A percentile compares a stretch with the other conserved stretches of the same genome.
Conservation (phyloP, 495 filamentous ascomycete species). For the Annulohypoxylon maeteangense region DNA sequence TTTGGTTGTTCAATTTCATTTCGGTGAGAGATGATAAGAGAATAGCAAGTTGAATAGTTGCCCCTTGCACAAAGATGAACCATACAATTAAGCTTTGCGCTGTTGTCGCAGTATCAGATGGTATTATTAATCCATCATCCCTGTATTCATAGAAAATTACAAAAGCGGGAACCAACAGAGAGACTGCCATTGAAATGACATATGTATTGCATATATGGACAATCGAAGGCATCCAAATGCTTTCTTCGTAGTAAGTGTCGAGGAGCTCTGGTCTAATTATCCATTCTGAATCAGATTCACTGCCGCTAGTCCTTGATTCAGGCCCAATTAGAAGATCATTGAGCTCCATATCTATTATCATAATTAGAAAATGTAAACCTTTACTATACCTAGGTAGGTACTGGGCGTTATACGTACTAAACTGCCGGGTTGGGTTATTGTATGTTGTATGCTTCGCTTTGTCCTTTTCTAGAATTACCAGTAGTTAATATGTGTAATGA, state of each 20-base stretch:
- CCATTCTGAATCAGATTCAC: background rate
- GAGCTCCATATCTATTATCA: background rate
- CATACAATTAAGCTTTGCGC: background rate
- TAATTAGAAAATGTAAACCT: too few species aligned
- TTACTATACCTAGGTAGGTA: too few species aligned
- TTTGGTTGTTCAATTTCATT: background rate
- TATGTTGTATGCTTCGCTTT: background rate
- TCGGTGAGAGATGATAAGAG: background rate
- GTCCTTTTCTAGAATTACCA: background rate
- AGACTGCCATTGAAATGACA: background rate
- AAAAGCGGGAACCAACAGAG: background rate
- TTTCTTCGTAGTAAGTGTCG: background rate
- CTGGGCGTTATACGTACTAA: background rate
- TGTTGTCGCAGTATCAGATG: too few species aligned
- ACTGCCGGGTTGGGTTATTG: background rate
- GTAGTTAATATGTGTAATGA: background rate
- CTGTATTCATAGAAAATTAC: too few species aligned
- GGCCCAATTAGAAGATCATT: background rate
- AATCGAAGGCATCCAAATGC: background rate
- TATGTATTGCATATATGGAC: background rate
- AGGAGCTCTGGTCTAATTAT: background rate
- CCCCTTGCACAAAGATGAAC: slow-evolving; percentile 1
- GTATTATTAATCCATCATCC: too few species aligned
- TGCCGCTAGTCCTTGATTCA: background rate
- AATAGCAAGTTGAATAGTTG: background rate